Conservation (phyloP, 192 early-diverging fungal species). For the Backusella circina region DNA sequence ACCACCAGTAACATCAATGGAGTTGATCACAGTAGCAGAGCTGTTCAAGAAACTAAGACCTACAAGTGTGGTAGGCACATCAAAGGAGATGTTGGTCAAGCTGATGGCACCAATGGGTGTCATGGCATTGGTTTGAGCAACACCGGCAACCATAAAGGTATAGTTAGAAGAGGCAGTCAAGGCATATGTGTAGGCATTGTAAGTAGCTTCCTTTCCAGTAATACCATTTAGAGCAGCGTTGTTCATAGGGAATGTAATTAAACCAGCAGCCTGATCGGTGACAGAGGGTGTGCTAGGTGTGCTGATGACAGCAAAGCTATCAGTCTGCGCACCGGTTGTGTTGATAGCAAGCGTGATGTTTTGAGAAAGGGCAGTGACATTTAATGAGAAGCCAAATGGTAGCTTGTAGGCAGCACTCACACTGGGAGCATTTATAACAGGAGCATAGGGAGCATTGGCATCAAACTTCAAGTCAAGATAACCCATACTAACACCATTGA, state of each 20-base stretch:
- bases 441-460: constrained; percentile 42
- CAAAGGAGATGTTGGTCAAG: constrained; percentile 51
- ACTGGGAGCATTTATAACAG: constrained; percentile 40
- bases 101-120: constrained; percentile 55
- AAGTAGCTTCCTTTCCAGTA: constrained; percentile 40
- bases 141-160: constrained; percentile 42
- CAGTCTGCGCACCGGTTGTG: constrained; percentile 19
- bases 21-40: constrained; percentile 48
- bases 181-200: constrained; percentile 48
- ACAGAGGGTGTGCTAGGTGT: constrained; percentile 25
- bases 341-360: constrained; percentile 42
- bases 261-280: constrained; percentile 38
- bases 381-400: constrained; percentile 62
- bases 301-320: constrained; percentile 16
- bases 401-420: constrained; percentile 49
- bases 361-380: constrained; percentile 49
- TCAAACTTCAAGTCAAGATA: constrained; percentile 52
- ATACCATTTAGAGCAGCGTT: constrained; percentile 40
- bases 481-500: constrained; percentile 48
- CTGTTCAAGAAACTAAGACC: constrained; percentile 57
- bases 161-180: constrained; percentile 40
- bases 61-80: constrained; percentile 40
- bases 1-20: constrained; percentile 54
- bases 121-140: constrained; percentile 43
- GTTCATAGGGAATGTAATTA: constrained; percentile 45